Conservation (phyloP, 1,284 basidiomycete genomes). For the Psilocybe mexicana region DNA sequence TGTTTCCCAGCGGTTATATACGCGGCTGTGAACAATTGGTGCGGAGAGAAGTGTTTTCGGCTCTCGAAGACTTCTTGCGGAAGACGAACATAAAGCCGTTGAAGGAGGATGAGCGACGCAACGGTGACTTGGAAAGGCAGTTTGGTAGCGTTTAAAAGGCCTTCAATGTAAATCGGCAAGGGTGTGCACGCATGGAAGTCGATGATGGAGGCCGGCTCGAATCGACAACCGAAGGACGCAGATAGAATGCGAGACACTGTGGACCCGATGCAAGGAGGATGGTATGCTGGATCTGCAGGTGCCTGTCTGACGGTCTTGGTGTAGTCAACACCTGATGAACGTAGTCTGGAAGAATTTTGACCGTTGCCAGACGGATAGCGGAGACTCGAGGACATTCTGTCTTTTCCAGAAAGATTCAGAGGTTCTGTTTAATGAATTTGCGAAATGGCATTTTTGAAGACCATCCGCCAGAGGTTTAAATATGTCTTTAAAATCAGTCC, state of each 20-base stretch:
- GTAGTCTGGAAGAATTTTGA: background rate
- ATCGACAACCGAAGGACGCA: constrained; percentile 10
- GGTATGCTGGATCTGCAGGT: constrained; percentile 1
- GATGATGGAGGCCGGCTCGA: background rate
- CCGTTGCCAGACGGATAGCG: background rate
- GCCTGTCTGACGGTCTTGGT: background rate
- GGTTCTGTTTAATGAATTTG: background rate
- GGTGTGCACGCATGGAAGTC: constrained; percentile 1
- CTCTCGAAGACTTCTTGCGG: constrained; percentile 37
- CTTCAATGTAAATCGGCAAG: constrained; percentile 9
- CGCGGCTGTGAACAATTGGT: constrained; percentile 11
- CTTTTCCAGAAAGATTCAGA: background rate
- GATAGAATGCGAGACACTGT: constrained; percentile 5
- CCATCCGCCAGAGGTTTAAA: background rate
- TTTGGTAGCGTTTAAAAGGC: constrained; percentile 1
- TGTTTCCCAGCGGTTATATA: constrained; percentile 13
- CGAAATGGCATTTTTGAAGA: too few relatives aligned
- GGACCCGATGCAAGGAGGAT: constrained; percentile 7
- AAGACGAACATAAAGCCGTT: constrained; percentile 85
- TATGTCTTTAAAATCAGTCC: background rate
- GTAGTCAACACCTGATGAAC: background rate
- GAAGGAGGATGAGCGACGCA: constrained; percentile 79
- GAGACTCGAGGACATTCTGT: background rate
- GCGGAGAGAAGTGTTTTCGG: constrained; percentile 2
- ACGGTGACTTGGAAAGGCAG: constrained; percentile 60